Conservation (phyloP, 331 rosid genomes). For the Malus hybrid region DNA sequence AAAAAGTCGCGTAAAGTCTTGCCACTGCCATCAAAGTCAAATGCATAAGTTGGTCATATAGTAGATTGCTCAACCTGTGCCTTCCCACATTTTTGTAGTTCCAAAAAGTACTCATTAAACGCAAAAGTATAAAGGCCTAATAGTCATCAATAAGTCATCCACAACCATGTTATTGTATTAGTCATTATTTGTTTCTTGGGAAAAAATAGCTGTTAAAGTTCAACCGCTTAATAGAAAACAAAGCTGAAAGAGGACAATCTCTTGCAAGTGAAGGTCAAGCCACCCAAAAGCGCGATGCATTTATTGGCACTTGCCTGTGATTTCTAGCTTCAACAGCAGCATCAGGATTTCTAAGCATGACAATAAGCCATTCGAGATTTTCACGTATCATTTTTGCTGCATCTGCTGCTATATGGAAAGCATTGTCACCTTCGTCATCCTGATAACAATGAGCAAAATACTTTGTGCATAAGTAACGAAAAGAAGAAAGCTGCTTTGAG, state of each 20-base stretch:
- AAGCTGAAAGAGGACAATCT: neutral
- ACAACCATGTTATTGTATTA: neutral
- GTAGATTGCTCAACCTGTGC: neutral
- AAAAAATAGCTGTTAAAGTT: neutral
- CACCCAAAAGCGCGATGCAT: neutral
- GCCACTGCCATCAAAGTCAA: constrained; percentile 60
- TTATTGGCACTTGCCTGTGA: constrained; percentile 60
- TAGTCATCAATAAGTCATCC: neutral
- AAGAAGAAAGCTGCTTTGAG: neutral
- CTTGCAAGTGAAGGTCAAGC: neutral
- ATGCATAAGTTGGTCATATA: neutral
- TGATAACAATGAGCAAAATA: constrained; percentile 19
- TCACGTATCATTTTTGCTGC: constrained; percentile 95
- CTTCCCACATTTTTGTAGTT: neutral
- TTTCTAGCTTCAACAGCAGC: constrained; percentile 87
- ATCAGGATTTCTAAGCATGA: constrained; percentile 73
- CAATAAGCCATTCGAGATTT: constrained; percentile 92
- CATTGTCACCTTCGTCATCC: constrained; percentile 97
- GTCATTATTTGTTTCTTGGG: neutral
- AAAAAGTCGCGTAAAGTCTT: constrained; percentile 81
- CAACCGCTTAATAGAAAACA: neutral
- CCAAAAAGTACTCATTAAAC: neutral
- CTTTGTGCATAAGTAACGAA: neutral
- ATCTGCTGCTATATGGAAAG: constrained; percentile 95
- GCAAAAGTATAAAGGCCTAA: neutral